Evolutionary conservation across 148 eudicot species (phyloP).

Genomic region (Euryodendron excelsum): DNA sequence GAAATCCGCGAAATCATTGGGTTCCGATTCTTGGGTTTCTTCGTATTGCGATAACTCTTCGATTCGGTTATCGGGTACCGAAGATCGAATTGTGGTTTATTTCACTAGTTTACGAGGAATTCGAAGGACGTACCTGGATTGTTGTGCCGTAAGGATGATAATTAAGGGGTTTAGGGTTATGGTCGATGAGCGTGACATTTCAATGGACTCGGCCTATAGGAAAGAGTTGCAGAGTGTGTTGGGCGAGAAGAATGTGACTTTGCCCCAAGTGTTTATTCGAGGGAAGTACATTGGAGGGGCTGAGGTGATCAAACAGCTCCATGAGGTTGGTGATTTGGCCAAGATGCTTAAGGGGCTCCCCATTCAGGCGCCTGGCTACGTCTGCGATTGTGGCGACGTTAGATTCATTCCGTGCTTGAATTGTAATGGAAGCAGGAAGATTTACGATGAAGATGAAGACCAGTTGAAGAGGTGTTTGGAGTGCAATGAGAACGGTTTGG

Average conservation of each 20-base stretch:
- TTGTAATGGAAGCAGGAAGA: conserved; percentile 84
- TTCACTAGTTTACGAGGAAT: conserved; percentile 85
- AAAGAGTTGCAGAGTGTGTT: conserved; percentile 62
- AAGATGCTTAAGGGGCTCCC: conserved; percentile 63
- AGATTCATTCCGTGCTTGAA: conserved; percentile 80
- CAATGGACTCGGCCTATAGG: conserved; percentile 70
- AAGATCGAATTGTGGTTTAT: conserved; percentile 76
- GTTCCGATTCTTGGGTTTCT: conserved; percentile 33
- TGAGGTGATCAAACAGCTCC: conserved; percentile 62
- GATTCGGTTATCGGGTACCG: conserved; percentile 76
- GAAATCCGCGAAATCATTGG: conserved; percentile 33
- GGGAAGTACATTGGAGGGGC: conserved; percentile 78
- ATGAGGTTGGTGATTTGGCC: conserved; percentile 68
- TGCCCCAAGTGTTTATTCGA: conserved; percentile 85
- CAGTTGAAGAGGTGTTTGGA: conserved; percentile 58
- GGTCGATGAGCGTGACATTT: conserved; percentile 79
- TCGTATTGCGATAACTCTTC: conserved; percentile 32
- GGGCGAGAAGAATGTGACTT: conserved; percentile 46
- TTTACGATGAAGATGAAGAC: conserved; percentile 80
- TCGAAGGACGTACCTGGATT: conserved; percentile 75
- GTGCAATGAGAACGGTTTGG: conserved; percentile 88
- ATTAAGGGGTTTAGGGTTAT: conserved; percentile 57
- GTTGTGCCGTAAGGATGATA: conserved; percentile 68
- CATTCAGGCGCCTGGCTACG: conserved; percentile 33
- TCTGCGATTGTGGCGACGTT: conserved; percentile 76